A percentile compares a stretch with the other conserved stretches of the same genome.
Conservation (phyloP, 345 rosid species). For the Citrus reticulata region DNA sequence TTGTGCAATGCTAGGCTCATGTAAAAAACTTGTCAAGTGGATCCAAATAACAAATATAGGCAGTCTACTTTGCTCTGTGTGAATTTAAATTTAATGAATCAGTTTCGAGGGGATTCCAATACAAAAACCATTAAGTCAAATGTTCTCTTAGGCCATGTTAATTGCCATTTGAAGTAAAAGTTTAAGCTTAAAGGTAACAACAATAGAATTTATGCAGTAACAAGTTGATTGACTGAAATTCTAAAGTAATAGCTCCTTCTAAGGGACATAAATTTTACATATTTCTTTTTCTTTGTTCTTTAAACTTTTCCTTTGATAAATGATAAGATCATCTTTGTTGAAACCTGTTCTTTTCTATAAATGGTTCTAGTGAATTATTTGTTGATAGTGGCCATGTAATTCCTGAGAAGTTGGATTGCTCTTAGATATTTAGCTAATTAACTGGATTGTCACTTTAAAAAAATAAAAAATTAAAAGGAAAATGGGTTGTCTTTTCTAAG, state of each 20-base stretch:
- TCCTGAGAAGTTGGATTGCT: neutral
- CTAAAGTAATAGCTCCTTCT: neutral
- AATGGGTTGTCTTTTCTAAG: neutral
- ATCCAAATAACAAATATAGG: neutral
- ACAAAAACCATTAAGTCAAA: neutral
- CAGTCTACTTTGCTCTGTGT: neutral
- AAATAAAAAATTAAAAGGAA: no score
- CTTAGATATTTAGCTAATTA: neutral
- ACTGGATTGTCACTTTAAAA: neutral
- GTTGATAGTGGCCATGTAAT: neutral
- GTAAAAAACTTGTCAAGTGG: neutral
- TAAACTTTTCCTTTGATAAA: neutral
- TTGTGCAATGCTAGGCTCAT: neutral
- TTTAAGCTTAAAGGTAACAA: neutral
- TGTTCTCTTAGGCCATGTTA: neutral
- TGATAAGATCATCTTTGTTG: neutral
- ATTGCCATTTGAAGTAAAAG: neutral
- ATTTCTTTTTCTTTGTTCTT: neutral
- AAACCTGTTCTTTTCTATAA: neutral
- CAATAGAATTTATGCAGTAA: neutral
- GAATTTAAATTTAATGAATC: neutral
- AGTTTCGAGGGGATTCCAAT: neutral
- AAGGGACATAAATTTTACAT: neutral
- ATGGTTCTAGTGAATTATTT: neutral
- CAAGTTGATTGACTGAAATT: neutral